Percentiles rank a stretch among this genome's conserved stretches.
phyloP scores from a whole-genome alignment of 208 protist species.

The Wallacemonas sp. region DNA sequence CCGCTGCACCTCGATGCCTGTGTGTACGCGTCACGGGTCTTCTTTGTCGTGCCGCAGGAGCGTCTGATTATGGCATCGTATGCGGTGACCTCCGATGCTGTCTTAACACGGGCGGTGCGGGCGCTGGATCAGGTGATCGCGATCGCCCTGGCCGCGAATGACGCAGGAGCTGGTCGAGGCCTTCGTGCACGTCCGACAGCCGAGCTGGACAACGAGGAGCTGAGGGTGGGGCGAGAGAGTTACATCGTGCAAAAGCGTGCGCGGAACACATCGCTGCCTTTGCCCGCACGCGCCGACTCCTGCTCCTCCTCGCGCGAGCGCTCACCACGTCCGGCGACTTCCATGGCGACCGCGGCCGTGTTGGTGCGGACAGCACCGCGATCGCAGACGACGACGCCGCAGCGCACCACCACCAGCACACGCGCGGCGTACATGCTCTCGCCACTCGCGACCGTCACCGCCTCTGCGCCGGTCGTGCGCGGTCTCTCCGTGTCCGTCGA shows the following conservation, averaged over 20 bases:
- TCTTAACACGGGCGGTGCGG: slow-evolving; percentile 17
- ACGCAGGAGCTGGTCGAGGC: too few relatives aligned
- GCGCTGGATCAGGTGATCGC: slow-evolving; percentile 5
- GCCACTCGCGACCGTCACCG: not conserved
- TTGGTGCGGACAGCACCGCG: not conserved
- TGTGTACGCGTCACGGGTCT: slow-evolving; percentile 61
- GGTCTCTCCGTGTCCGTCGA: not conserved
- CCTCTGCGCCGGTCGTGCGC: not conserved
- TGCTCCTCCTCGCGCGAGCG: too few relatives aligned
- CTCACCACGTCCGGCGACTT: not conserved
- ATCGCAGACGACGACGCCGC: slow-evolving; percentile 4
- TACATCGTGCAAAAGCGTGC: too few relatives aligned
- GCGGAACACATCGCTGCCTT: too few relatives aligned
- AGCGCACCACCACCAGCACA: not conserved
- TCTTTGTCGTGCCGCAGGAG: slow-evolving; percentile 39
- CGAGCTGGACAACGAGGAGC: too few relatives aligned
- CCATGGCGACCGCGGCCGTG: not conserved
- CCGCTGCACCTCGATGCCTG: slow-evolving; percentile 35
- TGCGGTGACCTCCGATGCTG: slow-evolving; percentile 56
- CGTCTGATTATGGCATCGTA: slow-evolving; percentile 50
- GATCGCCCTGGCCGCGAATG: not conserved
- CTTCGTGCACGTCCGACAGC: too few relatives aligned
- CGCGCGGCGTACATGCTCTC: slow-evolving; percentile 1
- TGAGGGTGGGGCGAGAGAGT: too few relatives aligned
- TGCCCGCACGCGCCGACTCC: too few relatives aligned